A percentile compares a stretch with the other conserved stretches of the same genome.
These are phyloP conservation scores for Paraglomus occultum DNA, from an alignment of 192 early-diverging fungal genomes.

Conservation along the genomic window DNA sequence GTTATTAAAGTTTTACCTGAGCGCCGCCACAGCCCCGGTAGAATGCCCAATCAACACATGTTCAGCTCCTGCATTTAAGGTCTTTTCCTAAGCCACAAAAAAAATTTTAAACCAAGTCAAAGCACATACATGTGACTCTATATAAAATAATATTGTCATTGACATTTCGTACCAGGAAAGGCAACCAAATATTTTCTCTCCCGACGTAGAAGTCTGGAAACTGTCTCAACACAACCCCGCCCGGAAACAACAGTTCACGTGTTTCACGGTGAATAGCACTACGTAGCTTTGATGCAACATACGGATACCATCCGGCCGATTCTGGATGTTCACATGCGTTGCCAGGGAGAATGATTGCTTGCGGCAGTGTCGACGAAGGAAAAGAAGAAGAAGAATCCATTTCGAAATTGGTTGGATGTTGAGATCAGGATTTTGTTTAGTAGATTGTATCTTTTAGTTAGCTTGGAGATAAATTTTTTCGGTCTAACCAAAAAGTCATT, in stretches of 20 bases:
- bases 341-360: slow-evolving; percentile 39
- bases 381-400: not conserved
- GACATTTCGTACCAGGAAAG: not conserved
- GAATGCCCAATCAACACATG: slow-evolving; percentile 41
- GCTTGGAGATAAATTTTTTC: no score
- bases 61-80: slow-evolving; percentile 29
- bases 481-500: no score
- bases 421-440: no score
- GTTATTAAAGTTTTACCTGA: not conserved
- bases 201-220: slow-evolving; percentile 42
- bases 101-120: no score
- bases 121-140: no score
- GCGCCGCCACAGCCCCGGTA: slow-evolving; percentile 36
- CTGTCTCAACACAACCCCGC: slow-evolving; percentile 31
- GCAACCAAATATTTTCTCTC: slow-evolving; percentile 39
- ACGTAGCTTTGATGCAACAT: slow-evolving; percentile 30
- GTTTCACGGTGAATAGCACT: slow-evolving; percentile 27
- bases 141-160: no score
- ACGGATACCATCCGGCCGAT: slow-evolving; percentile 41
- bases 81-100: slow-evolving; percentile 26
- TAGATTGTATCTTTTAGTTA: no score
- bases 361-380: slow-evolving; percentile 26
- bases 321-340: slow-evolving; percentile 41
- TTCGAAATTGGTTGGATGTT: no score
- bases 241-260: slow-evolving; percentile 31